phyloP scores from a whole-genome alignment of 768 basidiomycete genomes.

The Amanita pallidorosea region DNA sequence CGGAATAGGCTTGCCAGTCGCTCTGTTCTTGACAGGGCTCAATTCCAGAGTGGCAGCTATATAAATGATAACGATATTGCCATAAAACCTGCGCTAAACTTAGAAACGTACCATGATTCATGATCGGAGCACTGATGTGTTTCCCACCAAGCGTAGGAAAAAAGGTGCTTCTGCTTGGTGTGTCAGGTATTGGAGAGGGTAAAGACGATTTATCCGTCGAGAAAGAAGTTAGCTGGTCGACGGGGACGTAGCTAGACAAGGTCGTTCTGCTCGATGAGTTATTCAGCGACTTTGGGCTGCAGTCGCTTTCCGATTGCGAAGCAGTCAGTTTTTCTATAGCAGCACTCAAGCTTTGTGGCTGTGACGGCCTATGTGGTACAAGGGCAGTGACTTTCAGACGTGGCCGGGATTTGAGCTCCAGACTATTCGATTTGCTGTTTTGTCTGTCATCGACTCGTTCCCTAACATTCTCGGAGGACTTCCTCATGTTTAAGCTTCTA shows the following conservation, averaged over 20 bases:
- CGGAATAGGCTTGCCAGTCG: slow-evolving; percentile 50
- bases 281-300: slow-evolving; percentile 15
- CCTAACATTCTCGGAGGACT: slow-evolving; percentile 11
- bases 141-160: slow-evolving; percentile 43
- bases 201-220: slow-evolving; percentile 16
- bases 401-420: slow-evolving; percentile 32
- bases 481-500: slow-evolving; percentile 18
- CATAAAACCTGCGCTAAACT: slow-evolving; percentile 1
- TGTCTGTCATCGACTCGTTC: slow-evolving; percentile 2
- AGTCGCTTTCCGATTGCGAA: slow-evolving; percentile 29
- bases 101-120: slow-evolving; percentile 50
- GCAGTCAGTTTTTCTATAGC: slow-evolving; percentile 54
- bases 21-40: slow-evolving; percentile 65
- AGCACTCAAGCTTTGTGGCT: slow-evolving; percentile 63
- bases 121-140: slow-evolving; percentile 57
- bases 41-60: slow-evolving; percentile 60
- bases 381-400: slow-evolving; percentile 46
- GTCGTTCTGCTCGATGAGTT: slow-evolving; percentile 13
- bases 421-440: slow-evolving; percentile 15
- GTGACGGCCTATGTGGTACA: slow-evolving; percentile 41
- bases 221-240: slow-evolving; percentile 13
- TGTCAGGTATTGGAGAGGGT: slow-evolving; percentile 17
- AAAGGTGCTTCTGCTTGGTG: slow-evolving; percentile 8
- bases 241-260: slow-evolving; percentile 6
- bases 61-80: slow-evolving; percentile 1